Evolutionary conservation across 805 yeast species (phyloP), one percentile per base, ranked within the genome.

Genomic region (Lipomyces mesembrius): DNA sequence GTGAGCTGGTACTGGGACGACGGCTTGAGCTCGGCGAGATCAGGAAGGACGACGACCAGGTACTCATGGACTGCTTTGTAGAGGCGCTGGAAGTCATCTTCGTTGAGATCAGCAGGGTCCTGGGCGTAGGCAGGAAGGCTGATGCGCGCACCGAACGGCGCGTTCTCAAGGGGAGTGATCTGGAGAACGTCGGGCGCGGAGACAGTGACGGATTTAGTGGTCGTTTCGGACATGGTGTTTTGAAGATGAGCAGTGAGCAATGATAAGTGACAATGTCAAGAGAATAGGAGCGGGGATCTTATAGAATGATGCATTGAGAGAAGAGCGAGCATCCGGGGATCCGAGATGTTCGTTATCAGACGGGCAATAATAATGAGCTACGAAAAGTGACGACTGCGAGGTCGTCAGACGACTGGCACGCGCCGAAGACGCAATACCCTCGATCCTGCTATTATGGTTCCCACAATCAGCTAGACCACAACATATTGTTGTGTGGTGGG

Each of bases 1-100:
- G 97, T 92, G 61, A 92, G 82, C 32, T 82, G 78, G 78, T 88
- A 90, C 78, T 92, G 97, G 1, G 93, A 87, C 64, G 84, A 81
- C 39, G 97, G 96, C 2, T 87, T 70, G 52, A 92, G 82, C 6
- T 85, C 79, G n/a, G 82, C 85, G 78, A 89, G 94, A 54, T 83
- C 82, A 55, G 94, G 94, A 63, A 92, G 84, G 20, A 91, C 88
- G 20, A 90, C 80, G 8, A 92, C 96, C 61, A 90, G 84, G 75
- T 92, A 79, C 8, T 82, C 83, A 73, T 87, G 87, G 4, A 91
- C 83, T 0, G 93, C 94, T 39, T 84, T 83, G 72, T 83, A 85
- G 67, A 91, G 82, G 8, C 75, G 72, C 62, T 82, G 78, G 78
- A 91, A 91, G 73, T 91, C 95, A 5, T 78, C 84, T 2, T 88